phyloP scores from a whole-genome alignment of 2,329 filamentous ascomycete genomes.

The Hypoxylon sp. region DNA sequence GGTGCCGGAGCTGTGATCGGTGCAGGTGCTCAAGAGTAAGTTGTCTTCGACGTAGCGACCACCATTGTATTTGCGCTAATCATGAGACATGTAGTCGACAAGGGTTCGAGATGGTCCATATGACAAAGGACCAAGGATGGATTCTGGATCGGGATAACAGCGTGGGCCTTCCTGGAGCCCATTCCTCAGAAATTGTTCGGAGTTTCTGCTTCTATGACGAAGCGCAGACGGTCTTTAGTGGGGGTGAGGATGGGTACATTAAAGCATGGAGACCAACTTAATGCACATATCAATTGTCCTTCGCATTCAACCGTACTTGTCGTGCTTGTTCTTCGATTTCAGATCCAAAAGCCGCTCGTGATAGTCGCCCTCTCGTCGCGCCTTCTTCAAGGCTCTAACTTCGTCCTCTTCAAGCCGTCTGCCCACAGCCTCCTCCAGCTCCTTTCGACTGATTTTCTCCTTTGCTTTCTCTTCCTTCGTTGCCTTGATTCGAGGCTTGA shows the following conservation, averaged over 20 bases:
- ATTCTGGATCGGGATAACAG: conserved; percentile 67
- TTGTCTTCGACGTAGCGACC: conserved; percentile 36
- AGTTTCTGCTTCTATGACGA: conserved; percentile 75
- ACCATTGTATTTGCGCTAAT: conserved; percentile 33
- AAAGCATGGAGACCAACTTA: conserved; percentile 68
- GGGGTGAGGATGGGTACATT: conserved; percentile 71
- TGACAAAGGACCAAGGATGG: conserved; percentile 69
- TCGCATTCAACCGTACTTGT: conserved; percentile 76
- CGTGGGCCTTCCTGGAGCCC: conserved; percentile 73
- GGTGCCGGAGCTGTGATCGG: conserved; percentile 73
- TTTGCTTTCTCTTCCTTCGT: conserved; percentile 86
- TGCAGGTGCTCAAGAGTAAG: conserved; percentile 77
- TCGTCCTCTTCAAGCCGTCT: conserved; percentile 86
- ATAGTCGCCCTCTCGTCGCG: conserved; percentile 88
- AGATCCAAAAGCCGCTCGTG: conserved; percentile 88
- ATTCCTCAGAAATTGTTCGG: conserved; percentile 74
- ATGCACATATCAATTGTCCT: conserved; percentile 43
- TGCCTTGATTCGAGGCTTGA: conserved; percentile 86
- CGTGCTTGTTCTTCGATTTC: conserved; percentile 93
- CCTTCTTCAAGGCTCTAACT: conserved; percentile 84
- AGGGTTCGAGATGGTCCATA: conserved; percentile 72
- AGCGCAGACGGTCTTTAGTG: conserved; percentile 70
- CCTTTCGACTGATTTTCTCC: conserved; percentile 87
- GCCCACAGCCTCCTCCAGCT: conserved; percentile 86
- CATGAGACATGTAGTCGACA: conserved; percentile 60